Conservation (phyloP, 2,329 filamentous ascomycete genomes). For the Calonectria pseudoreteaudii region DNA sequence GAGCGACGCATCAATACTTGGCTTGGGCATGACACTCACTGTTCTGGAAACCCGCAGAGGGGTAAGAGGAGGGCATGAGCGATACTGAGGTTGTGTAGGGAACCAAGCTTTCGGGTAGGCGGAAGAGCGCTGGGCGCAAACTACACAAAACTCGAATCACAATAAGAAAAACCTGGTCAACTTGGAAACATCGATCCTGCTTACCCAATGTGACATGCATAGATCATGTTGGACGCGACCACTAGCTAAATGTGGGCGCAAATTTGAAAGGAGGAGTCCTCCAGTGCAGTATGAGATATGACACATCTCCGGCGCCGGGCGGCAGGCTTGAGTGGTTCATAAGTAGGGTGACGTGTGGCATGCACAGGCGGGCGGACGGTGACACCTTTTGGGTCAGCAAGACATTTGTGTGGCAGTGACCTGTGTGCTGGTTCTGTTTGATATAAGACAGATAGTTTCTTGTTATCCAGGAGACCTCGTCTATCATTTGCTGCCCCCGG, state of each 20-base stretch:
- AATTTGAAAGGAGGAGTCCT: neutral
- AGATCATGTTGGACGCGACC: neutral
- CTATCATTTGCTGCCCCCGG: neutral
- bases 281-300: neutral
- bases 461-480: neutral
- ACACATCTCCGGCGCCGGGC: neutral
- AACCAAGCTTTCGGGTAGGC: neutral
- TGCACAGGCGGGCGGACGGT: slow-evolving; percentile 3
- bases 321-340: neutral
- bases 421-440: neutral
- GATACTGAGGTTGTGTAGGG: neutral
- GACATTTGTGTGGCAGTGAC: neutral
- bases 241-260: neutral
- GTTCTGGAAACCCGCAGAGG: neutral
- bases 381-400: neutral
- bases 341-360: neutral
- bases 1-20: neutral
- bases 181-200: neutral
- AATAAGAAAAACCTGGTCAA: neutral
- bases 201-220: neutral
- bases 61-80: neutral
- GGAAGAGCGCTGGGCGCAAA: neutral
- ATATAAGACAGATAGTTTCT: neutral
- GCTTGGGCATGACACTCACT: neutral
- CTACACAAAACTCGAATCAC: neutral